Percentiles rank a stretch among this genome's conserved stretches.
Conservation (phyloP, 2,329 filamentous ascomycete species). For the Chaetomium globosum region DNA sequence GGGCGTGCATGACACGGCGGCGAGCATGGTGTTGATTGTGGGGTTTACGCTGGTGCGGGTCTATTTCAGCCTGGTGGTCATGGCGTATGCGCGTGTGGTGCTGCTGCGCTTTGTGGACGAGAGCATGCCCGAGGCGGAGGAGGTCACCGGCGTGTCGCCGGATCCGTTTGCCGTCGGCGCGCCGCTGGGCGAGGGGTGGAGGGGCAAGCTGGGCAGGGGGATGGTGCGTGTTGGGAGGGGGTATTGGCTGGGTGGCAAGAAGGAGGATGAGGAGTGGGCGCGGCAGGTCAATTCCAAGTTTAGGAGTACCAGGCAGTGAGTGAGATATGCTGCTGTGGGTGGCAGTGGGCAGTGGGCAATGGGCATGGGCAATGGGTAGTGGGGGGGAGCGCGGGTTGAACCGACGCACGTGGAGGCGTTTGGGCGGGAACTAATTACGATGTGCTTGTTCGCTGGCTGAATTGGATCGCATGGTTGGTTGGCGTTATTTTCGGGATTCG, state of each 20-base stretch:
- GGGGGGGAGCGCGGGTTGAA: constrained; percentile 8
- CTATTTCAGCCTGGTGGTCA: constrained; percentile 82
- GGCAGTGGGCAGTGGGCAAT: too few relatives aligned
- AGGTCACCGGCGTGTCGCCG: constrained; percentile 36
- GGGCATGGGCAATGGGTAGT: too few relatives aligned
- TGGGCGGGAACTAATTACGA: neutral
- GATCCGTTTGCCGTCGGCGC: constrained; percentile 70
- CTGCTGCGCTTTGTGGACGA: constrained; percentile 68
- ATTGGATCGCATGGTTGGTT: constrained; percentile 20
- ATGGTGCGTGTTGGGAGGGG: constrained; percentile 73
- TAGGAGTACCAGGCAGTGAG: constrained; percentile 30
- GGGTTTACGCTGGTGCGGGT: constrained; percentile 73
- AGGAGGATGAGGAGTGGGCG: constrained; percentile 69
- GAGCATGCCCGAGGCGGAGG: constrained; percentile 49
- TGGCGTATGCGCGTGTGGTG: constrained; percentile 78
- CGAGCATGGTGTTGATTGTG: constrained; percentile 76
- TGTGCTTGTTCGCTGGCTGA: neutral
- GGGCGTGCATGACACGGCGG: constrained; percentile 61
- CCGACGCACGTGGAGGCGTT: constrained; percentile 6
- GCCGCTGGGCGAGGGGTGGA: constrained; percentile 77
- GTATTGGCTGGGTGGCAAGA: constrained; percentile 77
- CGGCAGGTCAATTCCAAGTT: constrained; percentile 54
- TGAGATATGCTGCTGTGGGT: constrained; percentile 16
- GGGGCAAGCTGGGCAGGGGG: constrained; percentile 73
- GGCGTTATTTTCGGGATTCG: constrained; percentile 17